Percentiles rank a stretch among this genome's conserved stretches.
These are phyloP conservation scores for Hyparrhenia diplandra DNA, from an alignment of 176 grass and related monocot genomes.

Conservation along the genomic window DNA sequence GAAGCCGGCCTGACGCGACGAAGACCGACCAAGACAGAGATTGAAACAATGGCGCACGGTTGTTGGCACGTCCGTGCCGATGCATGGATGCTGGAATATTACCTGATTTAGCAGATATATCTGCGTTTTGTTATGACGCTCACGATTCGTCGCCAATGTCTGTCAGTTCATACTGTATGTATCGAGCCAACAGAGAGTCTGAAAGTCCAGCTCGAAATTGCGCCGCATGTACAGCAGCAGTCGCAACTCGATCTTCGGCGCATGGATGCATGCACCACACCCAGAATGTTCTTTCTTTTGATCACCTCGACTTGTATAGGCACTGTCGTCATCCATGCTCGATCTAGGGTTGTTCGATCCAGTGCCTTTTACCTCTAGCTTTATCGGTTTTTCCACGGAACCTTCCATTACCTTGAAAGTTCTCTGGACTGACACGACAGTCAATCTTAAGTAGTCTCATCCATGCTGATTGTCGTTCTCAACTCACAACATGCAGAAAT, in stretches of 20 bases:
- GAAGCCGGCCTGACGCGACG: not conserved
- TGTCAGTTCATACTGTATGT: not conserved
- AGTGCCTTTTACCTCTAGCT: not conserved
- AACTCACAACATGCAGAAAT: not conserved
- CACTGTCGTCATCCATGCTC: not conserved
- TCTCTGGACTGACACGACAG: not conserved
- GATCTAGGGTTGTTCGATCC: not conserved
- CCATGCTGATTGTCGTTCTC: not conserved
- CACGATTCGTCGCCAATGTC: not conserved
- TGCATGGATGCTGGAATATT: not conserved
- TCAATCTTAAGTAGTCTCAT: not conserved
- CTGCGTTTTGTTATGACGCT: not conserved
- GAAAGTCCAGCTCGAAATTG: conserved; percentile 26
- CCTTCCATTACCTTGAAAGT: not conserved
- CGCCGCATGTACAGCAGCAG: not conserved
- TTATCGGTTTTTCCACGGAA: not conserved
- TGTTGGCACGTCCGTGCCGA: conserved; percentile 29
- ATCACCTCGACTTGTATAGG: not conserved
- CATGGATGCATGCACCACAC: not conserved
- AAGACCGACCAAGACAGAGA: not conserved
- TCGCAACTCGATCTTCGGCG: not conserved
- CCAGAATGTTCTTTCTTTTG: not conserved
- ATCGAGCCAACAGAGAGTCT: not conserved
- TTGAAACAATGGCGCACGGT: not conserved
- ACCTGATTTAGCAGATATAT: conserved; percentile 9